Percentiles rank a stretch among this genome's conserved stretches.
phyloP scores from a whole-genome alignment of 768 basidiomycete genomes.

The Macrocybe gigantea region DNA sequence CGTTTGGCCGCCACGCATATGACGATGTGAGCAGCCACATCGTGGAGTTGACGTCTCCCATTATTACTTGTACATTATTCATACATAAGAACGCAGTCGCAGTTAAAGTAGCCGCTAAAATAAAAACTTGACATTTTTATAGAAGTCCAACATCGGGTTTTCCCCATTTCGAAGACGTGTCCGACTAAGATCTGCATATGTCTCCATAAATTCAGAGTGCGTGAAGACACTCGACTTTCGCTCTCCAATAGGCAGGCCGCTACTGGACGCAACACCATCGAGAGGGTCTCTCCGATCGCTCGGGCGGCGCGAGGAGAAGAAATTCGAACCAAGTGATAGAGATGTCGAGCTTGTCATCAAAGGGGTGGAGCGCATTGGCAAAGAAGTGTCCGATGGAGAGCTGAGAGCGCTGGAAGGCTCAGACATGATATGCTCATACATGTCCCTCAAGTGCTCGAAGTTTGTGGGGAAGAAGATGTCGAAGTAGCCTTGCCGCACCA shows the following conservation, averaged over 20 bases:
- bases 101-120: conserved; percentile 40
- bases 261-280: conserved; percentile 69
- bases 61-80: conserved; percentile 37
- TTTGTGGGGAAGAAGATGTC: conserved; percentile 98
- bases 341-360: conserved; percentile 43
- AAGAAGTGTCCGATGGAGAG: conserved; percentile 19
- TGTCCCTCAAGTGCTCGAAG: conserved; percentile 78
- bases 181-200: conserved; percentile 69
- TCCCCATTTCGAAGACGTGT: conserved; percentile 77
- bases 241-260: conserved; percentile 76
- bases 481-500: conserved; percentile 94
- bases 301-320: conserved; percentile 66
- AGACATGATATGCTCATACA: conserved; percentile 82
- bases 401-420: conserved; percentile 32
- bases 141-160: conserved; percentile 86
- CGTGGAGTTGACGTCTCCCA: too few species aligned
- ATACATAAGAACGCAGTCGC: conserved; percentile 22
- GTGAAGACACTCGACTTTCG: conserved; percentile 79
- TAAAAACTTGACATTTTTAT: conserved; percentile 90
- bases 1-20: too few species aligned
- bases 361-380: conserved; percentile 42
- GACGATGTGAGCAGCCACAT: too few species aligned
- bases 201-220: conserved; percentile 84
- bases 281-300: conserved; percentile 53
- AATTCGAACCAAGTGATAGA: conserved; percentile 50